Evolutionary conservation across 1,284 basidiomycete genomes (phyloP).

Genomic region (Boletellus deceptivus): DNA sequence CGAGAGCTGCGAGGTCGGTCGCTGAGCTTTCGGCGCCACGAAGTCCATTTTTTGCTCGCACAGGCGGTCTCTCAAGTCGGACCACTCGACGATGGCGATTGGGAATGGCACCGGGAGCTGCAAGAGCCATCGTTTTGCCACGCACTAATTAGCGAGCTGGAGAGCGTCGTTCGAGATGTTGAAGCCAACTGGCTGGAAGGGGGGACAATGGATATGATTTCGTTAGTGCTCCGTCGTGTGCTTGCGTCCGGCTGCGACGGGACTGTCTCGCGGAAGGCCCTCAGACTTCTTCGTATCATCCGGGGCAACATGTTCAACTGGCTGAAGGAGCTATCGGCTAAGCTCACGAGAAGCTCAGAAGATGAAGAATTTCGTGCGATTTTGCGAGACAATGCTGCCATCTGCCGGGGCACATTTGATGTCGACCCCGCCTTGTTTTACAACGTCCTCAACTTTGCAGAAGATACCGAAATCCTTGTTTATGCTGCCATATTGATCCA

Average conservation of each 20-base stretch:
- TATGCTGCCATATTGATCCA: conserved; percentile 36
- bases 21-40: conserved; percentile 37
- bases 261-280: conserved; percentile 10
- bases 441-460: conserved; percentile 20
- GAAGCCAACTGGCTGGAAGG: conserved; percentile 44
- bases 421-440: conserved; percentile 26
- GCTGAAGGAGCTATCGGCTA: conserved; percentile 32
- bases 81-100: conserved; percentile 14
- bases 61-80: conserved; percentile 47
- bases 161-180: conserved; percentile 30
- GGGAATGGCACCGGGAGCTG: conserved; percentile 38
- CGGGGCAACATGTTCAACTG: conserved; percentile 37
- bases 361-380: conserved; percentile 28
- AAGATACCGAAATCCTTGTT: conserved; percentile 33
- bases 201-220: conserved; percentile 37
- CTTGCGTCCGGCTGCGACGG: conserved; percentile 26
- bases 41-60: conserved; percentile 40
- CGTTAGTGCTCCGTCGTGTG: conserved; percentile 36
- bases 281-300: conserved; percentile 30
- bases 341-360: conserved; percentile 20
- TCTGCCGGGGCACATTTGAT: conserved; percentile 43
- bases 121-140: conserved; percentile 31
- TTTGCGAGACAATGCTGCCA: conserved; percentile 36
- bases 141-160: conserved; percentile 35
- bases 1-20: conserved; percentile 39